Conservation (phyloP, 768 basidiomycete species). For the Suillus luteus region DNA sequence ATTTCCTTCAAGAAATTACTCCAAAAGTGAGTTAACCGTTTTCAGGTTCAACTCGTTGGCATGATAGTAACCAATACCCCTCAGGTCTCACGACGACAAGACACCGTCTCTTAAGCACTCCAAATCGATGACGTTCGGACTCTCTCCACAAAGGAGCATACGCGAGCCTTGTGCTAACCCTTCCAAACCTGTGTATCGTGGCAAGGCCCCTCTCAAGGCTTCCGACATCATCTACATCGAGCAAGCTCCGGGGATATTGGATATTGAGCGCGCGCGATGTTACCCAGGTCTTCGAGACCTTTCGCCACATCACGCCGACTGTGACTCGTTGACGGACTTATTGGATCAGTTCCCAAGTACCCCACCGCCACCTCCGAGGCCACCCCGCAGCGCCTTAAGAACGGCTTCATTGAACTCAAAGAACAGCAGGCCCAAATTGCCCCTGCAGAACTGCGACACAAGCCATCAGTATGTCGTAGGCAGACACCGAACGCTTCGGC, state of each 20-base stretch:
- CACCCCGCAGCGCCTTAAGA: conserved; percentile 8
- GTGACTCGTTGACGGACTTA: conserved; percentile 9
- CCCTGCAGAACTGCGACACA: background rate
- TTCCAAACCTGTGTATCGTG: conserved; percentile 12
- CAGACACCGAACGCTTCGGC: background rate
- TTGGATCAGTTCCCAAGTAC: conserved; percentile 18
- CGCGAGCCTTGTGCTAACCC: background rate
- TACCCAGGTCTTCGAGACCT: background rate
- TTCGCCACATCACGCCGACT: background rate
- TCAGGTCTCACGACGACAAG: conserved; percentile 10
- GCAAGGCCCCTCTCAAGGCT: conserved; percentile 15
- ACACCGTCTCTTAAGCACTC: conserved; percentile 14
- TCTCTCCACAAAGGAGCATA: conserved; percentile 5
- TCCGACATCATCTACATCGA: conserved; percentile 14
- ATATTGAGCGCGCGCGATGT: conserved; percentile 1
- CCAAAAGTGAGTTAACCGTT: conserved; percentile 13
- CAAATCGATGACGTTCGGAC: conserved; percentile 15
- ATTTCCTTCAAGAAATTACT: background rate
- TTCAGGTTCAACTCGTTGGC: background rate
- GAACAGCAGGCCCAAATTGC: background rate
- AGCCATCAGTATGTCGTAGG: background rate
- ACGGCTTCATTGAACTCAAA: conserved; percentile 10
- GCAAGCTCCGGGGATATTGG: conserved; percentile 7
- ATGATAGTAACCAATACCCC: background rate
- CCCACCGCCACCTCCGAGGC: conserved; percentile 14